Percentiles rank a stretch among this genome's conserved stretches.
Conservation (phyloP, 257 asterid species). For the Cinchona pubescens region DNA sequence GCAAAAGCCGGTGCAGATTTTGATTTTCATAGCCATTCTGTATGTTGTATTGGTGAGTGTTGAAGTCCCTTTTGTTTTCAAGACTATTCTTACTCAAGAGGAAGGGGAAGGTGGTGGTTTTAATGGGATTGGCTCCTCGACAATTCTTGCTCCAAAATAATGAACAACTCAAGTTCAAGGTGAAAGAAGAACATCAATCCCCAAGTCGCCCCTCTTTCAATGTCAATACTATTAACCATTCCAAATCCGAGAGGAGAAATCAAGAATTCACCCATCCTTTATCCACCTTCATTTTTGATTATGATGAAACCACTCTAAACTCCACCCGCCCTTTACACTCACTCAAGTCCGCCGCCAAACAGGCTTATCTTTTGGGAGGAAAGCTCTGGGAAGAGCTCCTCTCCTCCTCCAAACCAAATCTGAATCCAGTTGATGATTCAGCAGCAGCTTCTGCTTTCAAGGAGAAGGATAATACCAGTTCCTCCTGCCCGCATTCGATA, state of each 20-base stretch:
- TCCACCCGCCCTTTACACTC: conserved; percentile 32
- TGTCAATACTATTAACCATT: conserved; percentile 14
- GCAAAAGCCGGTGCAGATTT: conserved; percentile 53
- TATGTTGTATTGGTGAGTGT: conserved; percentile 60
- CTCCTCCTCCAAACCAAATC: conserved; percentile 24
- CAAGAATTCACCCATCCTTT: conserved; percentile 11
- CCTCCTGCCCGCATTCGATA: conserved; percentile 61
- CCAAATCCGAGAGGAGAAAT: conserved; percentile 38
- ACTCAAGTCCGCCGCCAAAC: conserved; percentile 57
- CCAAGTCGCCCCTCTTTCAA: conserved; percentile 71
- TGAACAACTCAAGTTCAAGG: conserved; percentile 45
- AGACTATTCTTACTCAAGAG: conserved; percentile 42
- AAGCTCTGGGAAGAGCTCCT: conserved; percentile 72
- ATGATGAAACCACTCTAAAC: conserved; percentile 3
- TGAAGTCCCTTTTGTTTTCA: conserved; percentile 78
- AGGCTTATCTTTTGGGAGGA: conserved; percentile 67
- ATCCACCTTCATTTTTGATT: conserved; percentile 27
- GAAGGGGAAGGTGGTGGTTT: conserved; percentile 26
- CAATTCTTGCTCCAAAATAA: conserved; percentile 62
- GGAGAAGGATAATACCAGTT: conserved; percentile 6
- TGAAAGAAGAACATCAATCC: conserved; percentile 48
- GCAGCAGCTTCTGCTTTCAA: neutral
- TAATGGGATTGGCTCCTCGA: conserved; percentile 25
- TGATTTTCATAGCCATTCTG: conserved; percentile 50
- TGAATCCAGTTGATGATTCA: no score